These are phyloP conservation scores for Lentinus brumalis DNA, from an alignment of 768 basidiomycete species.

Conservation along the genomic window DNA sequence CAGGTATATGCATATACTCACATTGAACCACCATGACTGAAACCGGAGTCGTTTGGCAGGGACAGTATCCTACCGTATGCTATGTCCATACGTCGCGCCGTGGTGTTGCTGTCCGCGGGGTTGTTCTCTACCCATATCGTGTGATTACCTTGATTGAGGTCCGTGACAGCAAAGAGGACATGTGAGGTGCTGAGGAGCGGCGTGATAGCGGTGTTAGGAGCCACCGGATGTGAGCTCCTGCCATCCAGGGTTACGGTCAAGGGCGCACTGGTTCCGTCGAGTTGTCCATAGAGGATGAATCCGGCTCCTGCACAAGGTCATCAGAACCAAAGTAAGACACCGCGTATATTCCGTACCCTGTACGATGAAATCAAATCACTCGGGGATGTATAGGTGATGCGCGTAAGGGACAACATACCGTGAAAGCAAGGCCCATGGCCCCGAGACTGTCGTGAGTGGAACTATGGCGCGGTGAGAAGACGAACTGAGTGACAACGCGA, in stretches of 20 bases:
- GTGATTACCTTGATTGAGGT: conserved; percentile 3
- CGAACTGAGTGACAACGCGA: not conserved
- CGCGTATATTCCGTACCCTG: not conserved
- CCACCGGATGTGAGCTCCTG: not conserved
- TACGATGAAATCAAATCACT: not conserved
- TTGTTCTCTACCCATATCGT: conserved; percentile 15
- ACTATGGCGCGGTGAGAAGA: not conserved
- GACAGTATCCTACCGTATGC: not conserved
- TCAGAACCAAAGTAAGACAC: not conserved
- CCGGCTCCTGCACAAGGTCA: conserved; percentile 1
- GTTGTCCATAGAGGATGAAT: conserved; percentile 11
- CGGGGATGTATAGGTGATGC: not conserved
- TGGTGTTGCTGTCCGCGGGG: not conserved
- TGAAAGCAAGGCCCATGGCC: conserved; percentile 11
- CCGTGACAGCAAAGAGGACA: conserved; percentile 5
- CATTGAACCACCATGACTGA: too few species aligned
- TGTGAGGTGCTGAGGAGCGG: not conserved
- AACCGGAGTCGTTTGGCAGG: not conserved
- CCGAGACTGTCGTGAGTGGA: conserved; percentile 2
- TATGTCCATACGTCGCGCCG: conserved; percentile 2
- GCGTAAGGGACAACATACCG: not conserved
- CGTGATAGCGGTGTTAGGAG: conserved; percentile 6
- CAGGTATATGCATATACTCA: too few species aligned
- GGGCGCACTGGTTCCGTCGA: conserved; percentile 6
- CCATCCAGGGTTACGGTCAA: conserved; percentile 19